A percentile compares a stretch with the other conserved stretches of the same genome.
These are phyloP conservation scores for Ananas comosus DNA, from an alignment of 176 grass and related monocot genomes.

Conservation along the genomic window DNA sequence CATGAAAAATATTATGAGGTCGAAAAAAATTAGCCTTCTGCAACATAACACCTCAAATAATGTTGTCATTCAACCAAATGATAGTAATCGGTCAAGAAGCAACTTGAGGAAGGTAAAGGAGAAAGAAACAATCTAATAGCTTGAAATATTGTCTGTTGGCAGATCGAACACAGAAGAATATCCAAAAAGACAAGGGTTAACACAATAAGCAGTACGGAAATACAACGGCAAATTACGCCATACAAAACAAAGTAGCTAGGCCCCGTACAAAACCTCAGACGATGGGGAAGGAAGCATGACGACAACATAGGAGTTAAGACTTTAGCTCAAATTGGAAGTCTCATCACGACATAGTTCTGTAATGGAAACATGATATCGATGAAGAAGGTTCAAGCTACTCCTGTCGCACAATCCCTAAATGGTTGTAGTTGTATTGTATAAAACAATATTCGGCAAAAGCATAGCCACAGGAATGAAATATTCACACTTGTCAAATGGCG, in stretches of 20 bases:
- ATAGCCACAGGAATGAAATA: no score
- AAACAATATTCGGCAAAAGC: no score
- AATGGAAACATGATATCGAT: neutral
- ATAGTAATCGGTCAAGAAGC: neutral
- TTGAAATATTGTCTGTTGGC: neutral
- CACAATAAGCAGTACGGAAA: neutral
- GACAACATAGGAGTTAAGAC: neutral
- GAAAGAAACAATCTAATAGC: neutral
- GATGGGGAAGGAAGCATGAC: neutral
- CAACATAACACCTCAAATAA: neutral
- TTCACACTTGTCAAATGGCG: no score
- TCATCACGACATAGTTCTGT: neutral
- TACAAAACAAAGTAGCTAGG: neutral
- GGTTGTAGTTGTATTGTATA: neutral
- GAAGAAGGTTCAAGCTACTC: neutral
- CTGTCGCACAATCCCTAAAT: neutral
- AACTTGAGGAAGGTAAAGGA: neutral
- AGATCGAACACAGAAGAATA: neutral
- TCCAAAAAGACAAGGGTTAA: neutral
- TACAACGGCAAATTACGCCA: neutral
- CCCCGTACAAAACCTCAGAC: neutral
- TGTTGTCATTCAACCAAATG: neutral
- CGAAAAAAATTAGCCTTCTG: neutral
- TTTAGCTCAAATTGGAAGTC: neutral
- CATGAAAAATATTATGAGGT: neutral